These are phyloP conservation scores for Sapria himalayana DNA, from an alignment of 345 rosid species.

Conservation along the genomic window DNA sequence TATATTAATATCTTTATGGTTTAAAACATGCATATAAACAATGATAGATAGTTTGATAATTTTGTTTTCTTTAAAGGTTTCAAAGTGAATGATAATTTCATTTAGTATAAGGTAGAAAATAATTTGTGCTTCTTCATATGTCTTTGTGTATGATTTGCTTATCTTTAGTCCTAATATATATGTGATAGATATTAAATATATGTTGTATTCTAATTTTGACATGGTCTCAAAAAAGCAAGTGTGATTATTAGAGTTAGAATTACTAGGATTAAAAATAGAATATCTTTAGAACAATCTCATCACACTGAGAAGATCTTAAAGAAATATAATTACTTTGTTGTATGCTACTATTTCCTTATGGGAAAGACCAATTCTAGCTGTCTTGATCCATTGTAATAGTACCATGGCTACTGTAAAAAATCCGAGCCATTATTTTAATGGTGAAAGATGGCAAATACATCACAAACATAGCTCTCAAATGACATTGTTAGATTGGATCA, in stretches of 20 bases:
- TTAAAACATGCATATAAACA: too few species aligned
- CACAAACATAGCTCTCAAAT: not conserved
- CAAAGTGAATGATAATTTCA: too few species aligned
- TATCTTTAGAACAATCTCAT: not conserved
- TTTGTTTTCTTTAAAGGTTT: not conserved
- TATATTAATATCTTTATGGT: not conserved
- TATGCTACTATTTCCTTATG: not conserved
- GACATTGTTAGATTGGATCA: constrained; percentile 1
- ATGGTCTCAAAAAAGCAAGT: too few species aligned
- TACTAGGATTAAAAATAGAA: too few species aligned
- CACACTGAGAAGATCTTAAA: not conserved
- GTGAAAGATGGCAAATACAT: constrained; percentile 1
- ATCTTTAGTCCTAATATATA: too few species aligned
- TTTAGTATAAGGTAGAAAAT: too few species aligned
- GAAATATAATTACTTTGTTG: not conserved
- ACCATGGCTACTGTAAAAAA: constrained; percentile 1
- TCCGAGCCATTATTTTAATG: not conserved
- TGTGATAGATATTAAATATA: too few species aligned
- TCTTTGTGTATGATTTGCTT: too few species aligned
- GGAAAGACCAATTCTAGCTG: not conserved
- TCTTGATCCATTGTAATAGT: not conserved
- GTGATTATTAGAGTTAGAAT: too few species aligned
- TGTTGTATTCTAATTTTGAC: too few species aligned
- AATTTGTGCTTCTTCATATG: too few species aligned
- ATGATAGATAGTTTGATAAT: too few species aligned